Conservation (phyloP, 2,329 filamentous ascomycete species). For the Decorospora gaudefroyi region DNA sequence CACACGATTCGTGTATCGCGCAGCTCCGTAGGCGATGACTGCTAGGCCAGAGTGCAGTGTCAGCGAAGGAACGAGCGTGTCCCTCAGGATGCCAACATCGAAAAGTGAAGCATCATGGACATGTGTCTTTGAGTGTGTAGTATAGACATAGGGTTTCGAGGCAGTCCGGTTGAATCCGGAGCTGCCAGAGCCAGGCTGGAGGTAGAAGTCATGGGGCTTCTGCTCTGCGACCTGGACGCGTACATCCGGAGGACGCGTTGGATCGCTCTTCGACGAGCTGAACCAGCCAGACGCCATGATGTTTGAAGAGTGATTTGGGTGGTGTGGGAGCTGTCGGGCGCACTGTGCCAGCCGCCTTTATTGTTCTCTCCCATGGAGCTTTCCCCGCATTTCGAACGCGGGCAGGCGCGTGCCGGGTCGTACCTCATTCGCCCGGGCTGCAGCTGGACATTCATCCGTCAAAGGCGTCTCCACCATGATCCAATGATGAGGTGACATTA, state of each 20-base stretch:
- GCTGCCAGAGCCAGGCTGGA: constrained; percentile 31
- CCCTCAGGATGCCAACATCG: constrained; percentile 58
- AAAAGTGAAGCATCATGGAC: constrained; percentile 40
- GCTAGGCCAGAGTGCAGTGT: constrained; percentile 59
- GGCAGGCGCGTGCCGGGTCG: constrained; percentile 10
- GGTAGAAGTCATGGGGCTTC: constrained; percentile 41
- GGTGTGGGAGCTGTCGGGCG: constrained; percentile 3
- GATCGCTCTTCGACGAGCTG: constrained; percentile 25
- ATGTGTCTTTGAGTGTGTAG: constrained; percentile 41
- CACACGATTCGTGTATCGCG: constrained; percentile 58
- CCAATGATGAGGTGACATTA: constrained; percentile 11
- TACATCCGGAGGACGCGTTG: constrained; percentile 35
- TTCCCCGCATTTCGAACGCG: constrained; percentile 33
- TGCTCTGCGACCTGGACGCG: constrained; percentile 40
- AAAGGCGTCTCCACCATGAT: not conserved
- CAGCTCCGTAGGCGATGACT: constrained; percentile 57
- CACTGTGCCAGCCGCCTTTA: constrained; percentile 15
- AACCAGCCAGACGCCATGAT: constrained; percentile 41
- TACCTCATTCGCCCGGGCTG: constrained; percentile 13
- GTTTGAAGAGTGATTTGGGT: constrained; percentile 4
- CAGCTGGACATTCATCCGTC: not conserved
- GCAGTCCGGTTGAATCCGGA: constrained; percentile 7
- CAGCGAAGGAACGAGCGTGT: constrained; percentile 60
- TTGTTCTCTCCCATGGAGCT: constrained; percentile 16
- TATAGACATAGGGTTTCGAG: constrained; percentile 27